These are phyloP conservation scores for Phytophthora brassicae DNA, from an alignment of 352 stramenopile species.

Conservation along the genomic window DNA sequence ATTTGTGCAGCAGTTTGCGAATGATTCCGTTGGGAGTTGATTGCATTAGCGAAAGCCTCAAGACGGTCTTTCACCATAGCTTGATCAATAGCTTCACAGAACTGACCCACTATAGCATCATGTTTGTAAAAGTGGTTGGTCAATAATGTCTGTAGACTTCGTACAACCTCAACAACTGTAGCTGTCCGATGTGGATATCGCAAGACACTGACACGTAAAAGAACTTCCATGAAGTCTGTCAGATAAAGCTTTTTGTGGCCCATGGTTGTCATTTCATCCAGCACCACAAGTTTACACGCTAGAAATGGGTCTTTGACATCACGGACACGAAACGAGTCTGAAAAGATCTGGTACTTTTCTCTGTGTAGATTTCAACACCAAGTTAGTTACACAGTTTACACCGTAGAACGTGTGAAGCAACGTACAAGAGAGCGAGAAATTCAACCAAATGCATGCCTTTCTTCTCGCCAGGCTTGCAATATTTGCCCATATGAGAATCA, in stretches of 20 bases:
- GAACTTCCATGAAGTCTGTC: slow-evolving; percentile 79
- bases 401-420: background rate
- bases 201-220: slow-evolving; percentile 58
- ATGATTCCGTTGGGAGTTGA: slow-evolving; percentile 40
- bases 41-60: slow-evolving; percentile 58
- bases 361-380: slow-evolving; percentile 9
- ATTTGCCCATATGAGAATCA: slow-evolving; percentile 71
- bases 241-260: slow-evolving; percentile 76
- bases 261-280: slow-evolving; percentile 74
- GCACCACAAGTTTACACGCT: slow-evolving; percentile 67
- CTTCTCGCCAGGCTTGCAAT: slow-evolving; percentile 73
- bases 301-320: slow-evolving; percentile 75
- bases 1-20: background rate
- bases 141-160: slow-evolving; percentile 63
- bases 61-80: slow-evolving; percentile 58
- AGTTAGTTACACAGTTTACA: background rate
- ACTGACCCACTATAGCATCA: slow-evolving; percentile 59
- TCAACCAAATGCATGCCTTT: slow-evolving; percentile 78
- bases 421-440: slow-evolving; percentile 59
- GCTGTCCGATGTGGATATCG: slow-evolving; percentile 54
- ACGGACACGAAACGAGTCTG: slow-evolving; percentile 59
- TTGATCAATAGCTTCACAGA: slow-evolving; percentile 59
- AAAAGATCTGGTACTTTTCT: slow-evolving; percentile 70
- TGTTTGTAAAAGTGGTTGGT: slow-evolving; percentile 70
- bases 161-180: slow-evolving; percentile 42